Evolutionary conservation across 2,329 filamentous ascomycete species (phyloP).

Genomic region (Fusarium anthophilum): DNA sequence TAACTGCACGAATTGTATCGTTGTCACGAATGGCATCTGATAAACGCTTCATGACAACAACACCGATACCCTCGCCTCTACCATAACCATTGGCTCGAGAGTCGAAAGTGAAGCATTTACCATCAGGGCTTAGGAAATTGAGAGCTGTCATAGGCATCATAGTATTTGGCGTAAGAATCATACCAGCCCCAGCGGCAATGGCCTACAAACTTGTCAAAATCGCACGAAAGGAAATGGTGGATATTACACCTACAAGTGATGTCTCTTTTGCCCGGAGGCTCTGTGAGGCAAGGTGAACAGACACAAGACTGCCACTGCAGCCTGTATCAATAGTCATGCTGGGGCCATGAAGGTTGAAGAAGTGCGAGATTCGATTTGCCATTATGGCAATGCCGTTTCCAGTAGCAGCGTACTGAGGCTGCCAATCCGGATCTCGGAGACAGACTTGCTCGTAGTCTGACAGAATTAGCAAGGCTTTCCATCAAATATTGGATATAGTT

Average conservation of each 20-base stretch:
- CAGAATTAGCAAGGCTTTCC: not conserved
- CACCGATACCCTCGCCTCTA: constrained; percentile 69
- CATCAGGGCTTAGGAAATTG: constrained; percentile 62
- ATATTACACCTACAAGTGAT: constrained; percentile 46
- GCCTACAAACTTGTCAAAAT: constrained; percentile 46
- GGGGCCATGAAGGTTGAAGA: constrained; percentile 63
- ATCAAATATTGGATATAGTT: not conserved
- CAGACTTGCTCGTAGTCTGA: constrained; percentile 62
- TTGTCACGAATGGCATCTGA: constrained; percentile 65
- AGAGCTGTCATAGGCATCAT: constrained; percentile 66
- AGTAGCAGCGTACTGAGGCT: constrained; percentile 62
- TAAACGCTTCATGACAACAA: constrained; percentile 68
- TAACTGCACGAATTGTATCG: constrained; percentile 66
- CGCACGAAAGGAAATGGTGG: not conserved
- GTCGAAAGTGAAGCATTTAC: constrained; percentile 65
- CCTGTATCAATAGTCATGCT: constrained; percentile 68
- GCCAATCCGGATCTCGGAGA: constrained; percentile 59
- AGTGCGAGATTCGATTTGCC: constrained; percentile 65
- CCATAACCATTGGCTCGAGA: constrained; percentile 70
- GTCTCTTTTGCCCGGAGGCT: constrained; percentile 58
- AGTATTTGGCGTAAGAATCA: constrained; percentile 64
- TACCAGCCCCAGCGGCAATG: constrained; percentile 60
- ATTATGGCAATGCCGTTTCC: constrained; percentile 64
- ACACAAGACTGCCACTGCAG: constrained; percentile 65
- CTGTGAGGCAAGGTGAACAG: constrained; percentile 63